phyloP scores from a whole-genome alignment of 257 asterid genomes.

The Solanum etuberosum region DNA sequence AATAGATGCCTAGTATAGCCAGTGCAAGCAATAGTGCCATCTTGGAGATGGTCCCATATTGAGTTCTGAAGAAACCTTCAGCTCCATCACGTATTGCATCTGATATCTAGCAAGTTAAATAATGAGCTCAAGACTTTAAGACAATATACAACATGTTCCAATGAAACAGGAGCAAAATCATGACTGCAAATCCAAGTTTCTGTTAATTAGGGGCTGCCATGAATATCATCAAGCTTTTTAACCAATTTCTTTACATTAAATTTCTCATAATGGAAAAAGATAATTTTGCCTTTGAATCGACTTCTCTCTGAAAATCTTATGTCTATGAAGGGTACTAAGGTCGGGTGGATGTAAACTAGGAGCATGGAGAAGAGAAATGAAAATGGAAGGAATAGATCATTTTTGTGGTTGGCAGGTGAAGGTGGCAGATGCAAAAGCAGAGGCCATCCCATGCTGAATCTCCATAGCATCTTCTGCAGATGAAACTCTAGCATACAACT shows the following conservation, averaged over 20 bases:
- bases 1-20: slow-evolving; percentile 65
- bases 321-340: background rate
- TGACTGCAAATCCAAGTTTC: background rate
- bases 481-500: background rate
- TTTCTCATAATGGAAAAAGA: background rate
- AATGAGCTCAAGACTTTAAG: slow-evolving; percentile 18
- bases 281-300: background rate
- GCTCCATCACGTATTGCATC: slow-evolving; percentile 99
- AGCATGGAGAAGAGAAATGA: background rate
- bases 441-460: background rate
- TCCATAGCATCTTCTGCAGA: background rate
- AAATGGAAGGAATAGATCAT: background rate
- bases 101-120: slow-evolving; percentile 62
- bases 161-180: background rate
- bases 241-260: background rate
- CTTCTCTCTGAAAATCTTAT: background rate
- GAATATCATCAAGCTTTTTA: background rate
- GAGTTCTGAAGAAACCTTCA: slow-evolving; percentile 96
- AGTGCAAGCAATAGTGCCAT: slow-evolving; percentile 80
- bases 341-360: background rate
- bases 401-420: background rate
- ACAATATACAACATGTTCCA: background rate
- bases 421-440: background rate
- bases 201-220: background rate
- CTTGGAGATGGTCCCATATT: slow-evolving; percentile 89